These are phyloP conservation scores for Cladosporium halotolerans DNA, from an alignment of 2,329 filamentous ascomycete genomes.

Conservation along the genomic window DNA sequence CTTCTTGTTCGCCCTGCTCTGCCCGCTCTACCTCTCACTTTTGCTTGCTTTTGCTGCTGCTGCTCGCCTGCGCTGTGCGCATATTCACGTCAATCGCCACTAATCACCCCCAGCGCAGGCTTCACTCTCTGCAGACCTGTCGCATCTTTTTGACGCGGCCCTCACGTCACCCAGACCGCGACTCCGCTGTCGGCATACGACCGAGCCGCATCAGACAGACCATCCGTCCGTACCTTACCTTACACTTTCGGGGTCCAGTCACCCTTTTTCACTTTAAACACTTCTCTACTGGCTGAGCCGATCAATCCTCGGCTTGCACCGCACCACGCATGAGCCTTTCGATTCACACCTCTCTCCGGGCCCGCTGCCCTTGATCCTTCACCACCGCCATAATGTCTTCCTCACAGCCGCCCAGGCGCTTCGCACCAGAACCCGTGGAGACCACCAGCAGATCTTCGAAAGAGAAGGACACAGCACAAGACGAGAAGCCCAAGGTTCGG, in stretches of 20 bases:
- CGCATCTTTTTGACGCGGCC: background rate
- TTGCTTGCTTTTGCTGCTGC: background rate
- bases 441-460: slow-evolving; percentile 57
- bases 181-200: background rate
- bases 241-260: no score
- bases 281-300: background rate
- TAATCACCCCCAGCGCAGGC: background rate
- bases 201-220: background rate
- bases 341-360: background rate
- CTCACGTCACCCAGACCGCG: background rate
- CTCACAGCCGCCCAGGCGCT: slow-evolving; percentile 39
- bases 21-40: background rate
- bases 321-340: background rate
- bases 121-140: background rate
- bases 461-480: slow-evolving; percentile 24
- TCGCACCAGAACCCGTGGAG: slow-evolving; percentile 65
- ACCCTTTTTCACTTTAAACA: background rate
- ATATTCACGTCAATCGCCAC: background rate
- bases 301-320: background rate
- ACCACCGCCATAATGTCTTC: background rate
- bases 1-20: background rate
- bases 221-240: no score
- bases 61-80: background rate
- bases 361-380: background rate
- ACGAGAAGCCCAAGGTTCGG: slow-evolving; percentile 19